phyloP scores from a whole-genome alignment of 768 basidiomycete genomes.

The Rhodosporidiobolus odoratus region DNA sequence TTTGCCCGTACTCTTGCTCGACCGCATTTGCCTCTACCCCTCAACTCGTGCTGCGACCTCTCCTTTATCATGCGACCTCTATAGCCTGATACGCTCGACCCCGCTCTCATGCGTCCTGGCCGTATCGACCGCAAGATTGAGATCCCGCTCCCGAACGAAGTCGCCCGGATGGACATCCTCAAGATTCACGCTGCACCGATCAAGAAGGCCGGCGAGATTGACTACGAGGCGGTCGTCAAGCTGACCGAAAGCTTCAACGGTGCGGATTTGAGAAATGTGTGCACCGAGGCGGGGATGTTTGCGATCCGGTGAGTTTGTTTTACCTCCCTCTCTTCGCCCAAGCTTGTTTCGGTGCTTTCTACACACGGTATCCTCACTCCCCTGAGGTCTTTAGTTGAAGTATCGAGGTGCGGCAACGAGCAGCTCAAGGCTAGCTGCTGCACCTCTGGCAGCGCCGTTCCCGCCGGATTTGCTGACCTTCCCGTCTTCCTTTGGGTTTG shows the following conservation, averaged over 20 bases:
- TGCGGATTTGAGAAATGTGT: constrained; percentile 86
- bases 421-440: too few relatives aligned
- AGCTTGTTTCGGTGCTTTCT: background rate
- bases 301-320: constrained; percentile 87
- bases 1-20: background rate
- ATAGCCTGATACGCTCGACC: constrained; percentile 87
- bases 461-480: background rate
- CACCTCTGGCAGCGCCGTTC: too few relatives aligned
- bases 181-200: constrained; percentile 94
- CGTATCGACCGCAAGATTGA: constrained; percentile 96
- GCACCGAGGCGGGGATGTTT: constrained; percentile 69
- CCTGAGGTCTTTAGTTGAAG: too few relatives aligned
- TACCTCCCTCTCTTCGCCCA: background rate
- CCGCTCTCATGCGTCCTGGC: constrained; percentile 90
- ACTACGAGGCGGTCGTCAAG: constrained; percentile 97
- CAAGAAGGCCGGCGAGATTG: constrained; percentile 85
- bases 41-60: background rate
- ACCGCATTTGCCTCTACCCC: background rate
- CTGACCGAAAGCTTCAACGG: constrained; percentile 91
- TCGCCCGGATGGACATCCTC: constrained; percentile 88
- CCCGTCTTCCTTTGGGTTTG: background rate
- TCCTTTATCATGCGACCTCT: too few relatives aligned
- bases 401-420: too few relatives aligned
- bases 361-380: too few relatives aligned
- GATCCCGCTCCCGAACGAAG: constrained; percentile 94